Evolutionary conservation across 768 basidiomycete species (phyloP).

Genomic region (Lactifluus pinguis): DNA sequence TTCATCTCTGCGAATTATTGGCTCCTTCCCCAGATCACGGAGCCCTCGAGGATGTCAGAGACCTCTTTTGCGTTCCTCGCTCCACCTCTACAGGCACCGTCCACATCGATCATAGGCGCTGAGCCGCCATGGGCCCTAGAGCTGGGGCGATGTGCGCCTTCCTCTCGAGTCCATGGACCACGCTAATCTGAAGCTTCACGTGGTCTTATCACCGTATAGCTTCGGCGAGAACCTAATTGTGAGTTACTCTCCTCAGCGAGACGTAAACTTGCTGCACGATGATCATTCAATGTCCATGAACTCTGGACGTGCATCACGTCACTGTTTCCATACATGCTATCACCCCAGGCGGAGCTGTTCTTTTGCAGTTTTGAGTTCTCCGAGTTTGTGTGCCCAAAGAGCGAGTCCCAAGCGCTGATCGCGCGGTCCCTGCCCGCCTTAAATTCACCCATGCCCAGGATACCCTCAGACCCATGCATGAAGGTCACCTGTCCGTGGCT

Average conservation of each 20-base stretch:
- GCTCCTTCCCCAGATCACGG: slow-evolving; percentile 47
- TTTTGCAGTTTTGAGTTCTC: slow-evolving; percentile 46
- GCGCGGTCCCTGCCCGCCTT: no score
- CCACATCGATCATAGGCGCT: slow-evolving; percentile 33
- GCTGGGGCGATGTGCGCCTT: slow-evolving; percentile 59
- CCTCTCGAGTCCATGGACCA: slow-evolving; percentile 48
- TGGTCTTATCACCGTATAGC: slow-evolving; percentile 49
- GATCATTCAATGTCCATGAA: no score
- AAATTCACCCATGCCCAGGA: no score
- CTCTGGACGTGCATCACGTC: background rate
- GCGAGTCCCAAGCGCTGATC: no score
- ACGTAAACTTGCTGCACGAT: background rate
- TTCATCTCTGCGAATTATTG: slow-evolving; percentile 60
- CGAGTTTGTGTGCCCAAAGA: slow-evolving; percentile 40
- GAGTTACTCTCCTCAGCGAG: slow-evolving; percentile 12
- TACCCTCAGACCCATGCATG: slow-evolving; percentile 57
- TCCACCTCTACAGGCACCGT: background rate
- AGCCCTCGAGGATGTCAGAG: slow-evolving; percentile 50
- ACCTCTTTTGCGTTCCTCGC: slow-evolving; percentile 43
- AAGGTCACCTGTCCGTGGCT: slow-evolving; percentile 46
- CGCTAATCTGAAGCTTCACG: slow-evolving; percentile 44
- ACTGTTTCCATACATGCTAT: slow-evolving; percentile 45
- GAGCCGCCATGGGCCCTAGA: slow-evolving; percentile 49
- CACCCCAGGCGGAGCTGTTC: slow-evolving; percentile 41
- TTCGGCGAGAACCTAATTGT: slow-evolving; percentile 54